Evolutionary conservation across 345 rosid genomes (phyloP).

Genomic region (Combretum micranthum): DNA sequence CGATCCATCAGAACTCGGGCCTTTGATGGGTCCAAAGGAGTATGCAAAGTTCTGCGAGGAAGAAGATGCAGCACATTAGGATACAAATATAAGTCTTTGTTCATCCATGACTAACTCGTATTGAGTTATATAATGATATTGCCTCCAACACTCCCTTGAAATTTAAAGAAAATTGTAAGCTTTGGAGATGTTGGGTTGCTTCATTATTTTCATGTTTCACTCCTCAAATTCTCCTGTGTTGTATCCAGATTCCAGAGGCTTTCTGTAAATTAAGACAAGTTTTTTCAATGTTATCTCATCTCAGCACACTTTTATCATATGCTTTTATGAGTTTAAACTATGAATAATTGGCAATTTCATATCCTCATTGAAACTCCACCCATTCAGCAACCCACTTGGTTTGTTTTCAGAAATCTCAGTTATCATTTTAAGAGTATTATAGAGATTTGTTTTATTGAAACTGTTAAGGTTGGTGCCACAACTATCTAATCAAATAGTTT

Average conservation of each 20-base stretch:
- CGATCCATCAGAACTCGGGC: slow-evolving; percentile 60
- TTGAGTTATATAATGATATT: slow-evolving; percentile 5
- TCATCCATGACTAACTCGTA: slow-evolving; percentile 4
- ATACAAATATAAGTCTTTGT: not conserved
- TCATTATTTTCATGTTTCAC: not conserved
- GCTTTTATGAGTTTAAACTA: not conserved
- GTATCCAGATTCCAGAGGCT: slow-evolving; percentile 17
- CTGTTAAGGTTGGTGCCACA: no score
- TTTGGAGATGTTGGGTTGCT: slow-evolving; percentile 3
- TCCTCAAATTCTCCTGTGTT: not conserved
- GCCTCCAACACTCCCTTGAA: not conserved
- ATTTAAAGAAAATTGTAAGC: slow-evolving; percentile 1
- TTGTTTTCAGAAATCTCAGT: no score
- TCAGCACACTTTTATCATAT: not conserved
- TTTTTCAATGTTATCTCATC: not conserved
- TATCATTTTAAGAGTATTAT: no score
- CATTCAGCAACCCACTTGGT: no score
- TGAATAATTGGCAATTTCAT: no score
- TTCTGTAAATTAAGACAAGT: slow-evolving; percentile 14
- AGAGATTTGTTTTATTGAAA: no score
- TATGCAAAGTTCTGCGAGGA: slow-evolving; percentile 90
- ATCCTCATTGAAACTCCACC: no score
- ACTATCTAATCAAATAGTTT: no score
- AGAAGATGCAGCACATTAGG: slow-evolving; percentile 85
- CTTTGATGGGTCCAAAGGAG: slow-evolving; percentile 71